Evolutionary conservation across 2,329 filamentous ascomycete species (phyloP), one percentile per base, ranked within the genome.

Genomic region (Fusarium sacchari): DNA sequence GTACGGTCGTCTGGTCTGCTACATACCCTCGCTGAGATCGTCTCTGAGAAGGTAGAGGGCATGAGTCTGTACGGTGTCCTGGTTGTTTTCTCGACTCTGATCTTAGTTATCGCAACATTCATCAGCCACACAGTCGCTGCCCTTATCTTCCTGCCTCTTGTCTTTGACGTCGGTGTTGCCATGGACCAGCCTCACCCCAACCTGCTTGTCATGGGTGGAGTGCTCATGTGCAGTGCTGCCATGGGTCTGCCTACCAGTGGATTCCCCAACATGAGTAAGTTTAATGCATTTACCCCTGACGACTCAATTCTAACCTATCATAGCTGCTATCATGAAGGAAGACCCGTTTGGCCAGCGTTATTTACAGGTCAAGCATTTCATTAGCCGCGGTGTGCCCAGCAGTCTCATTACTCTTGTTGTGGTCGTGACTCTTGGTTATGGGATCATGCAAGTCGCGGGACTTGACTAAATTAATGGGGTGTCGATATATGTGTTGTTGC

Each of bases 211-310:
- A 98, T 99, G 96, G 94, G 92, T 1, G 92, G 93, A 61, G 96
- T 97, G 17, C 84, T 99, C 72, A 99, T 99, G 95, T 98, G 96
- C 80, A 96, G 93, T 74, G 95, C 95, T n/a, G 96, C 82, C 5
- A 99, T 99, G 96, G 96, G 92, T 18, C 83, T 99, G 82, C 96
- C 96, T 6, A 99, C 96, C 0, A 96, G 92, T 80, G 97, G 96
- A 14, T 99, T 99, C 85, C 96, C 96, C 4, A 99, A 99, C 77
- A 99, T 99, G 96, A 99, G 95, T 97, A 90, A 88, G 95, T 93
- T 50, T 17, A 40, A 20, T 55, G 20, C 24, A 14, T 8, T 34
- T 49, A 24, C 46, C 28, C 20, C 43, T n/a, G 34, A 50, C 15
- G 39, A 37, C 50, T 15, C 18, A 34, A 61, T 43, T 55, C 79